Conservation (phyloP, 345 rosid species). For the Hibiscus syriacus region DNA sequence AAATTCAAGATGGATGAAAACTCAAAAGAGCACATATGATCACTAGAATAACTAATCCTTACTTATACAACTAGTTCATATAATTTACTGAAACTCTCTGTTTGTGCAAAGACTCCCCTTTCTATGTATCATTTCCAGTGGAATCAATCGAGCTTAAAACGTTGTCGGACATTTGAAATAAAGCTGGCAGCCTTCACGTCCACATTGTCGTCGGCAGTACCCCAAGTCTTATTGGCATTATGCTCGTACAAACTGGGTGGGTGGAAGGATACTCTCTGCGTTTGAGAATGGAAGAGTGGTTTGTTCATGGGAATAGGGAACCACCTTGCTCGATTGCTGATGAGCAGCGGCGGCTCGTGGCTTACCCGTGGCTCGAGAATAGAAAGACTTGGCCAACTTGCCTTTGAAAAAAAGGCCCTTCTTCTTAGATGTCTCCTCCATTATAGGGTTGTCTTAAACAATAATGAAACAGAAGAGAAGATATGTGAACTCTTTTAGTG, state of each 20-base stretch:
- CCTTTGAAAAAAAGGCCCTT: slow-evolving; percentile 17
- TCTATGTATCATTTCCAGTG: background rate
- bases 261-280: background rate
- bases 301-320: slow-evolving; percentile 12
- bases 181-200: slow-evolving; percentile 34
- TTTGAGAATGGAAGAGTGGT: background rate
- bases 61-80: background rate
- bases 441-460: background rate
- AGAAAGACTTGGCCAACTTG: slow-evolving; percentile 21
- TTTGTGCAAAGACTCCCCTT: background rate
- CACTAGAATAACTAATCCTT: background rate
- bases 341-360: background rate
- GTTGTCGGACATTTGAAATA: slow-evolving; percentile 32
- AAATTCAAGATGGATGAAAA: background rate
- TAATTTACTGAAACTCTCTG: background rate
- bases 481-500: no score
- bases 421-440: slow-evolving; percentile 26
- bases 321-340: slow-evolving; percentile 16
- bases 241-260: slow-evolving; percentile 5
- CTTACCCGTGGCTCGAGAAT: slow-evolving; percentile 1
- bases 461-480: background rate
- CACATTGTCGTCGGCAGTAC: slow-evolving; percentile 30
- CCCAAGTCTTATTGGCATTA: background rate
- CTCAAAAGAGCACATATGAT: background rate
- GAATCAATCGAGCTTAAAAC: slow-evolving; percentile 31